Percentiles rank a stretch among this genome's conserved stretches.
Conservation (phyloP, 1,284 basidiomycete genomes). For the Irpex sp. region DNA sequence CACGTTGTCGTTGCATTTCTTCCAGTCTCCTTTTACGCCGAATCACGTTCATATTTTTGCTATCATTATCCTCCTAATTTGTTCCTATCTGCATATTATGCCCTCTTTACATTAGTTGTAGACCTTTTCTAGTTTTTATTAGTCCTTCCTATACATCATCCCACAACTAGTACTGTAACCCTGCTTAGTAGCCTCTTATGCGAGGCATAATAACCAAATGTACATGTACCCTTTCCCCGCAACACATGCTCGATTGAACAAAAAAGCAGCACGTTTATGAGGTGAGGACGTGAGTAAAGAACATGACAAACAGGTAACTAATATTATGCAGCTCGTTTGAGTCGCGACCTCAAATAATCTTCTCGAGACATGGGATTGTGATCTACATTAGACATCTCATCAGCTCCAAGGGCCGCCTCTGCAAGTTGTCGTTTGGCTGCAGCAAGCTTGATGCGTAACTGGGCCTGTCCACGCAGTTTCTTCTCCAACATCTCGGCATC, state of each 20-base stretch:
- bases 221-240: no score
- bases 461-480: slow-evolving; percentile 44
- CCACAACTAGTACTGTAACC: not conserved
- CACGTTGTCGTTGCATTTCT: not conserved
- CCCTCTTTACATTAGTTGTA: not conserved
- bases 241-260: not conserved
- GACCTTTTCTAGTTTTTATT: not conserved
- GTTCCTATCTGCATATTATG: not conserved
- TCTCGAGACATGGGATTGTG: not conserved
- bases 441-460: slow-evolving; percentile 45
- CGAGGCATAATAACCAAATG: no score
- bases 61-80: slow-evolving; percentile 5
- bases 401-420: slow-evolving; percentile 16
- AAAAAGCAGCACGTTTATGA: not conserved
- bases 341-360: not conserved
- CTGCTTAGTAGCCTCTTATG: not conserved
- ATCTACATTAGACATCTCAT: not conserved
- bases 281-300: not conserved
- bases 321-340: not conserved
- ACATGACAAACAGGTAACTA: not conserved
- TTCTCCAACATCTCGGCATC: slow-evolving; percentile 32
- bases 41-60: not conserved
- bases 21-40: not conserved
- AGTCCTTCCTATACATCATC: not conserved
- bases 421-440: slow-evolving; percentile 33